Conservation (phyloP, 2,329 filamentous ascomycete genomes). For the Rhynchosporium agropyri region DNA sequence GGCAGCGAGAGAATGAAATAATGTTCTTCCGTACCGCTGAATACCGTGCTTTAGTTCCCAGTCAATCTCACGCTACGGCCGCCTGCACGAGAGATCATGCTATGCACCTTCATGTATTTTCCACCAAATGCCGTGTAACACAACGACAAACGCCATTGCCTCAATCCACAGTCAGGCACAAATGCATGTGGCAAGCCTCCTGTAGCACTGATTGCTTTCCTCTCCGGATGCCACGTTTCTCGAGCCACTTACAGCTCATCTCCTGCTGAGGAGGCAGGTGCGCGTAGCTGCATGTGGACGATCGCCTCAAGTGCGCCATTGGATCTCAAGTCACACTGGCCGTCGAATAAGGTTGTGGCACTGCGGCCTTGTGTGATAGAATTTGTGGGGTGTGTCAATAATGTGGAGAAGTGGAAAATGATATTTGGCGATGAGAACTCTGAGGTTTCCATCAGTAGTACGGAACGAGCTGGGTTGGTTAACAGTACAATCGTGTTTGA, state of each 20-base stretch:
- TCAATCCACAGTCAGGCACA: constrained; percentile 27
- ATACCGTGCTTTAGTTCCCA: constrained; percentile 9
- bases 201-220: constrained; percentile 16
- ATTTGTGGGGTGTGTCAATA: constrained; percentile 21
- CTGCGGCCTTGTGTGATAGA: constrained; percentile 12
- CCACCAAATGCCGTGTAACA: not conserved
- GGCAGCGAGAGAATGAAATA: not conserved
- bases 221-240: constrained; percentile 36
- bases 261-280: constrained; percentile 24
- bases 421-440: constrained; percentile 7
- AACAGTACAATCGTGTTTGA: constrained; percentile 3
- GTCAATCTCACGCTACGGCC: constrained; percentile 4
- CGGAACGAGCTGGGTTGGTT: constrained; percentile 6
- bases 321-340: constrained; percentile 11
- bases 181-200: constrained; percentile 19
- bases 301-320: constrained; percentile 27
- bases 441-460: constrained; percentile 17
- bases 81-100: not conserved
- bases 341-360: constrained; percentile 20
- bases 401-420: constrained; percentile 25
- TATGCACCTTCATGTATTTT: not conserved
- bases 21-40: not conserved
- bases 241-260: constrained; percentile 24
- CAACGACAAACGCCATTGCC: constrained; percentile 4
- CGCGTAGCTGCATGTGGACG: constrained; percentile 23